Evolutionary conservation across 129 eudicot genomes (phyloP), one percentile per base, ranked within the genome.

Genomic region (Tagetes patula): DNA sequence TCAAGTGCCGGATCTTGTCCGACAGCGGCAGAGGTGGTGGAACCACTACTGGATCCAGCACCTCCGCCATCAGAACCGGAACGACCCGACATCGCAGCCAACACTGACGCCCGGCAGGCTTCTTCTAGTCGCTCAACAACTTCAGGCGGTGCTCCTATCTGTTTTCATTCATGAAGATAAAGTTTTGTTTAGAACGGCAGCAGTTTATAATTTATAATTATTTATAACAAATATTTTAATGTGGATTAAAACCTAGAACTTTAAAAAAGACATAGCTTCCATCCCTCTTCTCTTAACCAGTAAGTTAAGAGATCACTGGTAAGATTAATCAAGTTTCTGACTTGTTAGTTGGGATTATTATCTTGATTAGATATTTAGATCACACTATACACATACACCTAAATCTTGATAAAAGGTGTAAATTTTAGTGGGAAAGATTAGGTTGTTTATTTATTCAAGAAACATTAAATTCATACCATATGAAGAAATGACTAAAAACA

Each of bases 71-170:
- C 76, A 48, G 59, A 14, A 41, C 77, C 60, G 9, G 72, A 42
- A 10, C 82, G 61, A 46, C 61, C 56, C 14, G 82, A 43, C 61
- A 71, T 71, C 42, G 82, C 73, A 36, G 77, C 77, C 52, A 78
- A 83, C 58, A 84, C 85, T 13, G 90, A 77, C 3, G 87, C 83
- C 59, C 81, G 65, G 63, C 86, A 83, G n/a, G 91, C 96, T 56
- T 87, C 93, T 77, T 94, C 97, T n/a, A 94, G 84, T 78, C 87
- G 80, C 48, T 85, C 96, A 72, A 90, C 93, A 65, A 88, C 96
- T 58, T 94, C 97, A 3, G 98, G 84, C 71, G 98, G 98, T 61
- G 98, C 98, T 62, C 98, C 97, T 75, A 94, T 87, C 98, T 94
- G 83, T 14, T n/a, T 39, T 64, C 43, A 32, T 31, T 58, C 33